These are phyloP conservation scores for Talinum fruticosum DNA, from an alignment of 148 eudicot genomes.

Conservation along the genomic window DNA sequence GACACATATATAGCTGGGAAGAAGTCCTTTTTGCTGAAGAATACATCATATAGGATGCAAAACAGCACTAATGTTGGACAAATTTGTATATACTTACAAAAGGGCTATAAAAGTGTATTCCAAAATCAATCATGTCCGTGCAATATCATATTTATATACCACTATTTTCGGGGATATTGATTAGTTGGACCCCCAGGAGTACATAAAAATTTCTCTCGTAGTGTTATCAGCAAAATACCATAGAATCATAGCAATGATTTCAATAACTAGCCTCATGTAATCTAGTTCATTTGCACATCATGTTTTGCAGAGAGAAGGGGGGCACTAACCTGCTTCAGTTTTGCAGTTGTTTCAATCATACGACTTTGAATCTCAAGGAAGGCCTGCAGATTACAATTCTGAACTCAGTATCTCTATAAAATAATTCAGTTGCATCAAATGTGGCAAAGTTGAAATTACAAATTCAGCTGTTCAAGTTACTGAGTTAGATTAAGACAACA, in stretches of 20 bases:
- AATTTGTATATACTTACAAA: background rate
- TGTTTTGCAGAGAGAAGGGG: background rate
- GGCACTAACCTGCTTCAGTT: conserved; percentile 68
- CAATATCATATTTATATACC: background rate
- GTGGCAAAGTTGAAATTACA: too few relatives aligned
- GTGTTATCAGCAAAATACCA: conserved; percentile 1
- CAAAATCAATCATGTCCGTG: background rate
- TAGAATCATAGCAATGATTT: background rate
- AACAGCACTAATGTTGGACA: background rate
- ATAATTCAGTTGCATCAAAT: background rate
- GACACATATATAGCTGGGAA: background rate
- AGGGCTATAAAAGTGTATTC: background rate
- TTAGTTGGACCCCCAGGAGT: background rate
- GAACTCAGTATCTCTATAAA: background rate
- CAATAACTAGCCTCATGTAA: background rate
- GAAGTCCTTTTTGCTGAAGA: background rate
- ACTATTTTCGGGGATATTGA: background rate
- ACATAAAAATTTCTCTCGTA: background rate
- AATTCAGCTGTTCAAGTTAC: too few relatives aligned
- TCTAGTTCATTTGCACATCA: background rate
- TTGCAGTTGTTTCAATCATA: conserved; percentile 74
- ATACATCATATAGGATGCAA: background rate
- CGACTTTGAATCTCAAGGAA: conserved; percentile 89
- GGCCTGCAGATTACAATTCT: conserved; percentile 40
- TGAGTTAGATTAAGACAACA: too few relatives aligned